A percentile compares a stretch with the other conserved stretches of the same genome.
phyloP scores from a whole-genome alignment of 176 grass and related monocot genomes.

The Carex scoparia region DNA sequence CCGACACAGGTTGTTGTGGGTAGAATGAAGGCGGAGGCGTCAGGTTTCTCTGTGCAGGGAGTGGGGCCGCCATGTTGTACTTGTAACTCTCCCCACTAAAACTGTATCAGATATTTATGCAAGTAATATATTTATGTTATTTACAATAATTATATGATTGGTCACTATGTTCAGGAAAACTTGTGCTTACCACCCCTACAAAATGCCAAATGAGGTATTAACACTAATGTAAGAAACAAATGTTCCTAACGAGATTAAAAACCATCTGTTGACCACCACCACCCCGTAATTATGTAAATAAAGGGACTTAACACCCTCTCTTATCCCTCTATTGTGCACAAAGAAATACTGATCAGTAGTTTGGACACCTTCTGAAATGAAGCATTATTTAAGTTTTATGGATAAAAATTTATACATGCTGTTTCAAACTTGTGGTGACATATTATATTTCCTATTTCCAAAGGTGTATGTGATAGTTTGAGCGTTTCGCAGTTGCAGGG shows the following conservation, averaged over 20 bases:
- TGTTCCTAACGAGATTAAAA: neutral
- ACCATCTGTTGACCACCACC: neutral
- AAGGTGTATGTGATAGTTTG: neutral
- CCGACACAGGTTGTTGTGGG: constrained; percentile 74
- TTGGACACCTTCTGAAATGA: neutral
- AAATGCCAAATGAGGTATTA: neutral
- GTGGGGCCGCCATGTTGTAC: constrained; percentile 51
- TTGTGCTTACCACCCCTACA: neutral
- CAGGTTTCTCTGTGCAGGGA: constrained; percentile 73
- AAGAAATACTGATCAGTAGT: neutral
- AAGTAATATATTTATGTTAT: neutral
- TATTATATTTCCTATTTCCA: neutral
- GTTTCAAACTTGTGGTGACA: neutral
- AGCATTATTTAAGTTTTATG: neutral
- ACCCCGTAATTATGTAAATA: neutral
- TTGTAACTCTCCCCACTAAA: constrained; percentile 54
- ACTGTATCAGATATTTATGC: constrained; percentile 26
- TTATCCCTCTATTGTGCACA: neutral
- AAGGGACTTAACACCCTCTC: neutral
- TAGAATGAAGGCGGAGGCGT: constrained; percentile 65
- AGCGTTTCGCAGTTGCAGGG: neutral
- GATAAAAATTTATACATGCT: neutral
- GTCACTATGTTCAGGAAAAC: neutral
- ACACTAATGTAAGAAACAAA: neutral
- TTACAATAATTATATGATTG: neutral